Base-by-base conservation (phyloP, 2,329 filamentous ascomycete genomes). In the Fusarium cyanostomum region DNA sequence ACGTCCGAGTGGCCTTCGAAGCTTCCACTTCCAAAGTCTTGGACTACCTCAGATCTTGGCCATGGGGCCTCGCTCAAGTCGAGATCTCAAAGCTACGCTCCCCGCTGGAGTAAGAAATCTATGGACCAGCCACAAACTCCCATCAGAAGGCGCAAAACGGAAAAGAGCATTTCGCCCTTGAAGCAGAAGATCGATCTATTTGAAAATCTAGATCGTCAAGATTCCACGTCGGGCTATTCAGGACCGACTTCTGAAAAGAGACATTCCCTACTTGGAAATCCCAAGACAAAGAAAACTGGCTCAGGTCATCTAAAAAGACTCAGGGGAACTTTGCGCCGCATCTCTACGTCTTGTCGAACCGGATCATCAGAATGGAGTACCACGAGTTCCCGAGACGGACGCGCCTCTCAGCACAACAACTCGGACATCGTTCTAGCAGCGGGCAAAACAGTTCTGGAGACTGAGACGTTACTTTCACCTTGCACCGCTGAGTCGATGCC, bases 171-270 rank as follows among this genome's bases (percentile, higher is more conserved):
- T n/a, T 69, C 69, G 8, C 66, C 67, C 6, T 38, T 71, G 39
- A 71, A 65, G 41, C 67, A 75, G n/a, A 73, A 65, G 34, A 75
- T 76, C 18, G 61, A 66, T 4, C 55, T 75, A 8, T 76, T 74
- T 44, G 73, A 76, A 38, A 69, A 68, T 13, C 49, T 76, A 31
- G 66, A 61, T 18, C 55, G 27, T 7, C 56, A 55, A 8, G 43
- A 33, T 7, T 24, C 48, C 15, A 5, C 35, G 10, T 3, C 15
- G 9, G 13, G 38, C 9, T 13, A 31, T 30, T 21, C 26, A 0
- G 18, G 3, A 10, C 9, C 35, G 8, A 11, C 11, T 7, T 11
- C 13, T 21, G 16, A 7, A 12, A 13, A n/a, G 4, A 52, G 26
- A 9, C 13, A 39, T 8, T 30, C 37, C 15, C 1, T 33, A 15